phyloP scores from a whole-genome alignment of 78 protist genomes.

The Emiliania huxleyi region DNA sequence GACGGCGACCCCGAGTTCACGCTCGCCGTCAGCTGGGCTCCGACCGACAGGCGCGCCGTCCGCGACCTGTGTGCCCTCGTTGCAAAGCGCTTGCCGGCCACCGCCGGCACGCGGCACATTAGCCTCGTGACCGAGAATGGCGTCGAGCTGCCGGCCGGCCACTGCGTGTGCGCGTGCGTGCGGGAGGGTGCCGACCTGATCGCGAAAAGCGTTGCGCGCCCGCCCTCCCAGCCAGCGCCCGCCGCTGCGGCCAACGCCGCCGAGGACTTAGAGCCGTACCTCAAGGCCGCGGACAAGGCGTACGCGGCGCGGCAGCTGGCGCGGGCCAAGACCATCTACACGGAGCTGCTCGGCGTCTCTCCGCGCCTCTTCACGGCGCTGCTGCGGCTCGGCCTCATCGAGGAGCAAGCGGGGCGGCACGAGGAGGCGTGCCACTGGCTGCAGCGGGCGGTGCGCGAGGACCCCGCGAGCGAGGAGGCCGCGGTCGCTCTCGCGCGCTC shows the following conservation, averaged over 20 bases:
- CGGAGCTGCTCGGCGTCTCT: not conserved
- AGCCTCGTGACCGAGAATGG: not conserved
- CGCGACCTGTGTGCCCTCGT: not conserved
- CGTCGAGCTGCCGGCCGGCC: not conserved
- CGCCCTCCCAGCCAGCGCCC: not conserved
- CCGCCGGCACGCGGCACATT: too few relatives aligned
- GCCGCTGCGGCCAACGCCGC: not conserved
- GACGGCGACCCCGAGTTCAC: not conserved
- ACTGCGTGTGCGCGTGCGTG: not conserved
- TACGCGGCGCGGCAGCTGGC: not conserved
- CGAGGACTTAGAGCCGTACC: not conserved
- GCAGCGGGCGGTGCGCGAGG: not conserved
- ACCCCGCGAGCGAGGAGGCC: not conserved
- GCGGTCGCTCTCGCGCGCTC: not conserved
- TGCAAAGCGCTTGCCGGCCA: not conserved
- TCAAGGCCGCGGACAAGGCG: not conserved
- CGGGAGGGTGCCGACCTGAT: not conserved
- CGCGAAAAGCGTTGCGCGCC: not conserved
- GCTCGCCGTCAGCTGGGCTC: not conserved
- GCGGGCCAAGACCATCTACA: not conserved
- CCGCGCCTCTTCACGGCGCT: not conserved
- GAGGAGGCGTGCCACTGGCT: not conserved
- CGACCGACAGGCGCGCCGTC: not conserved
- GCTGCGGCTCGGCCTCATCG: not conserved
- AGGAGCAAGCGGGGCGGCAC: not conserved